Evolutionary conservation across 2,329 filamentous ascomycete genomes (phyloP).

Genomic region (Sphaerostilbella broomeana): DNA sequence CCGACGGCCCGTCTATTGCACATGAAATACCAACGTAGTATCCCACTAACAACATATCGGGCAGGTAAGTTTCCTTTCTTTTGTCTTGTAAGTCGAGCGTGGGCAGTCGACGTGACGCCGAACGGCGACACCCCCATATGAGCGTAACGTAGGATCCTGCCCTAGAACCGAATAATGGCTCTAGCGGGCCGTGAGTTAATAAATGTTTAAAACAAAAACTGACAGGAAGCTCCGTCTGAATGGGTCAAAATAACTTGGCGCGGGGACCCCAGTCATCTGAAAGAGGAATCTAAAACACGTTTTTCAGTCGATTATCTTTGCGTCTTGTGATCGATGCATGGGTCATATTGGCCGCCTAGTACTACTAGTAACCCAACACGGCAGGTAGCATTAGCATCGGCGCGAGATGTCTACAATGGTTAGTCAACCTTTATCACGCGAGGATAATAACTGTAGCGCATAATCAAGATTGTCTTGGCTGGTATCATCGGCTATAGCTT

Average conservation of each 20-base stretch:
- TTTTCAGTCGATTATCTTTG: slow-evolving; percentile 3
- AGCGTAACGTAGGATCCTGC: slow-evolving; percentile 14
- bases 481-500: too few species aligned
- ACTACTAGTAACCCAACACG: background rate
- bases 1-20: background rate
- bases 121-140: background rate
- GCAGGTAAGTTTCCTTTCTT: slow-evolving; percentile 3
- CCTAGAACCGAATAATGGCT: background rate
- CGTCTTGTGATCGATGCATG: background rate
- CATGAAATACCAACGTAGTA: slow-evolving; percentile 9
- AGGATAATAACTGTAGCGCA: too few species aligned
- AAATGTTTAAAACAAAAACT: background rate
- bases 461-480: too few species aligned
- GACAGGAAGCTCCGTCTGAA: slow-evolving; percentile 5
- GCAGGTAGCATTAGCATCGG: slow-evolving; percentile 10
- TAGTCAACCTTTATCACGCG: too few species aligned
- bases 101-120: background rate
- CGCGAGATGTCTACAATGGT: background rate
- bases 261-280: slow-evolving; percentile 2
- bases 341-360: too few species aligned
- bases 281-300: slow-evolving; percentile 5
- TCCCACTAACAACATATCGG: slow-evolving; percentile 1
- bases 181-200: background rate
- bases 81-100: background rate
- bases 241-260: background rate